Conservation (phyloP, 2,329 filamentous ascomycete species). For the Arthroderma sp. region DNA sequence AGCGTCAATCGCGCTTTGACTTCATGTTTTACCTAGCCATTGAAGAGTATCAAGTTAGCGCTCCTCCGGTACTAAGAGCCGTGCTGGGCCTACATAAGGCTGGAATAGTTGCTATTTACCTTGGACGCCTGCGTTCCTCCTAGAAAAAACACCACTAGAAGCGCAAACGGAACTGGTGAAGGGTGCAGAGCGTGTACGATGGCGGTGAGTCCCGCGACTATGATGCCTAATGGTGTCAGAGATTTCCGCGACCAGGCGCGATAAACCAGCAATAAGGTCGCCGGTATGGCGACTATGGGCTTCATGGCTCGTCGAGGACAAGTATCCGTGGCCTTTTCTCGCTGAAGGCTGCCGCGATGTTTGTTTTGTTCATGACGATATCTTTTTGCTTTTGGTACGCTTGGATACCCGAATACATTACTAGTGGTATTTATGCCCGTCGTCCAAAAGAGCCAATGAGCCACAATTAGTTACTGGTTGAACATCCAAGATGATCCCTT, state of each 20-base stretch:
- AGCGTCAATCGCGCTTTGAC: conserved; percentile 73
- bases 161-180: conserved; percentile 78
- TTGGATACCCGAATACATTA: too few relatives aligned
- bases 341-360: too few relatives aligned
- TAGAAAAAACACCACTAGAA: conserved; percentile 75
- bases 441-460: too few relatives aligned
- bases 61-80: conserved; percentile 8
- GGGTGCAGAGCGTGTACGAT: conserved; percentile 77
- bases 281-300: conserved; percentile 29
- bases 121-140: conserved; percentile 74
- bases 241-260: conserved; percentile 60
- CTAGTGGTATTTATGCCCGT: too few relatives aligned
- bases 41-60: conserved; percentile 6
- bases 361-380: too few relatives aligned
- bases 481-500: too few relatives aligned
- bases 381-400: too few relatives aligned
- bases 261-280: conserved; percentile 47
- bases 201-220: conserved; percentile 60
- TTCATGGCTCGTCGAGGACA: conserved; percentile 22
- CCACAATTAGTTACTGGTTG: too few relatives aligned
- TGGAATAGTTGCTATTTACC: conserved; percentile 31
- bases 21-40: conserved; percentile 62
- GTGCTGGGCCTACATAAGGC: background rate
- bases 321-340: too few relatives aligned
- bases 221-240: conserved; percentile 63